Base-by-base conservation (phyloP, 257 asterid species). In the Nyctanthes arbortristis region DNA sequence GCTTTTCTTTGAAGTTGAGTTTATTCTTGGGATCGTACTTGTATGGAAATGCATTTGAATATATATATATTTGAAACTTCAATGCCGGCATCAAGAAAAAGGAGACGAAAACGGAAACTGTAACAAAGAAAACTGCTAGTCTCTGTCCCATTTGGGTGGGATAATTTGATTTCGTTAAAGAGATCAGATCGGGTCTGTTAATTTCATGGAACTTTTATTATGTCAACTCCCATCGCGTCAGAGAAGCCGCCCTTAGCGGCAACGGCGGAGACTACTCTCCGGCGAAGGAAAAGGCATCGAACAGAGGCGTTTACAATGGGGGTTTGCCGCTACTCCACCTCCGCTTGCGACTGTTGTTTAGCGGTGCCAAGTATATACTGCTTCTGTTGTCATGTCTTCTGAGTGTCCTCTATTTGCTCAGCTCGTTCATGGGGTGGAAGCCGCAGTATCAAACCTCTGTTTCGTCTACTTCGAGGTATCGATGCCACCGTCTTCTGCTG, bases 371-470 rank as follows among this genome's bases (percentile, higher is more conserved):
- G 81, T 75, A 78, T 69, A 85, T 81, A 76, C 75, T 87, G 9
- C 60, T 87, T 29, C 16, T 83, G 29, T 61, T 78, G 30, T 24
- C 77, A 10, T 76, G 72, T 69, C 35, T 81, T 59, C 33, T 85
- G 1, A 60, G 65, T 47, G 69, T 70, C 14, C 28, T 73, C 28
- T 64, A 74, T 43, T 72, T 78, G 78, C 75, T 85, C 67, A 65
- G 84, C 73, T 80, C 73, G 56, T 65, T 77, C 43, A 87, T 83
- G 88, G 89, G 86, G 39, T 87, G 94, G 94, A 71, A 79, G 65
- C 82, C 72, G 47, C 84, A 83, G 18, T 39, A 45, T 22, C 69
- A 79, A 33, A 79, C 91, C 16, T 79, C 87, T 2, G 79, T 79
- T 34, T 76, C 65, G 55, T 66, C 81, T 61, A 73, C 86, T 34